Base-by-base conservation (phyloP, 78 protist genomes). In the Acrasis kona region DNA sequence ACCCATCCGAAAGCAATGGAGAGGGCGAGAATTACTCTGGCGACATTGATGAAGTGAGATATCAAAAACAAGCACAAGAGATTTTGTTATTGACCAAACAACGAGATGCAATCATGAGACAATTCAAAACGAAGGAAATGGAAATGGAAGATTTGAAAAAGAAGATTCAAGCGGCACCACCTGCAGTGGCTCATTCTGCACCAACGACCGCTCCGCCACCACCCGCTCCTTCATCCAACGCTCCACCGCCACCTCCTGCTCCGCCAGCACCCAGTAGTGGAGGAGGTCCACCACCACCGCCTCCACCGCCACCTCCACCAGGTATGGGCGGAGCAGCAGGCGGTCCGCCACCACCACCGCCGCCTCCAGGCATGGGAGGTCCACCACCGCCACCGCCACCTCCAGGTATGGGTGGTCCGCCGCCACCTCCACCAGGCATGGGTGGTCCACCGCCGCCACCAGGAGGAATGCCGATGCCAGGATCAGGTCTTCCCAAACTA, bases 341-440 rank as follows among this genome's bases (percentile, higher is more conserved):
- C 34, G 61, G 61, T n/a, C 61, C 61, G 19, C 61, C 61, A 50
- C 34, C 34, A 50, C 61, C 61, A 50, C 19, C 19, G 19, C 61
- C 61, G 19, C n/a, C n/a, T n/a, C n/a, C n/a, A n/a, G n/a, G n/a
- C n/a, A 50, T 50, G 61, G 61, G 61, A 50, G 61, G 61, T n/a
- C 61, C 61, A 50, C 19, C 61, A 50, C 61, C 61, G 19, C 61
- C 61, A n/a, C 34, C 34, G 19, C 61, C 61, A 50, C 61, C 61
- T 50, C 61, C 61, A 50, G n/a, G n/a, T n/a, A 50, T 50, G 61
- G 61, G 61, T n/a, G 61, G 61, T 50, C 61, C 61, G 19, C 61
- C 61, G 19, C 61, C 61, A 50, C 34, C 34, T 19, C 61, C 61
- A 50, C 61, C 61, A 50, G 61, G 61, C n/a, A n/a, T 19, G 19